phyloP scores from a whole-genome alignment of 306 rosid species.

The Trifolium pratense region DNA sequence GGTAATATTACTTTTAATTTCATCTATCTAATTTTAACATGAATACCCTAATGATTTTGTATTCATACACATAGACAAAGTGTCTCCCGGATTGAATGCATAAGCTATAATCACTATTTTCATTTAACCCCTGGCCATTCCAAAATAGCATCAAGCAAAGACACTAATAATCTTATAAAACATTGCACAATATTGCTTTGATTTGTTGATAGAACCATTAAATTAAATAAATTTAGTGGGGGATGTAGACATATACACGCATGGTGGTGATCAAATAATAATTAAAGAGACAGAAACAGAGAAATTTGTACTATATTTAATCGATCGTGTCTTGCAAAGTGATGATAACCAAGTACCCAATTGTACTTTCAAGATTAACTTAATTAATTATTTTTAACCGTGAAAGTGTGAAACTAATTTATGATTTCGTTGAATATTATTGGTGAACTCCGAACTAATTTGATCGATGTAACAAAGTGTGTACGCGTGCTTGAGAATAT shows the following conservation, averaged over 20 bases:
- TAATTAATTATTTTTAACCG: neutral
- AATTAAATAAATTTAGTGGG: conserved; percentile 12
- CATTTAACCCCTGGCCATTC: conserved; percentile 34
- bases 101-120: conserved; percentile 40
- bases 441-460: conserved; percentile 41
- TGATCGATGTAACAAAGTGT: conserved; percentile 22
- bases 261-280: conserved; percentile 38
- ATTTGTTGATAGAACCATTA: conserved; percentile 33
- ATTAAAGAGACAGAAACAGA: conserved; percentile 23
- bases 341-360: conserved; percentile 6
- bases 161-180: conserved; percentile 8
- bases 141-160: conserved; percentile 21
- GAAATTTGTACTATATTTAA: conserved; percentile 23
- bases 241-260: conserved; percentile 21
- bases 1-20: neutral
- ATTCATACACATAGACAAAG: conserved; percentile 60
- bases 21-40: conserved; percentile 29
- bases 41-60: conserved; percentile 59
- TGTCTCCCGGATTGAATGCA: conserved; percentile 82
- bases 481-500: conserved; percentile 26
- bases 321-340: conserved; percentile 22
- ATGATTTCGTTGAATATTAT: conserved; percentile 36
- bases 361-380: conserved; percentile 28
- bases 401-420: conserved; percentile 33
- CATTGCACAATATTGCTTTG: neutral